phyloP scores from a whole-genome alignment of 2,329 filamentous ascomycete species.

The Trichophyton mentagrophytes region DNA sequence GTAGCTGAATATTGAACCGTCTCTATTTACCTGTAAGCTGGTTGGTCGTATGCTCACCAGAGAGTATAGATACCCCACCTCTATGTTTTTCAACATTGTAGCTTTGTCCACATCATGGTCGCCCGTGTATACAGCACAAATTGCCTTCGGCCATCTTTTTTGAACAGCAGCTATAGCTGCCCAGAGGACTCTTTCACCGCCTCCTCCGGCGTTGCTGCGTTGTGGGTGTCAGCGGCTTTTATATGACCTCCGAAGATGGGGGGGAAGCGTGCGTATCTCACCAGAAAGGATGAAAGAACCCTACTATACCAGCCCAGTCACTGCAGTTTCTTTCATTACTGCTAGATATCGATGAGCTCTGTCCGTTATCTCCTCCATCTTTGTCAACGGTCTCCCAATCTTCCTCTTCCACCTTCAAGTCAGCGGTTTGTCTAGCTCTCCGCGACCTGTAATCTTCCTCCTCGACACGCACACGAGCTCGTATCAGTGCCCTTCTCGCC shows the following conservation, averaged over 20 bases:
- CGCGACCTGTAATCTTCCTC: conserved; percentile 25
- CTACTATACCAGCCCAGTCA: conserved; percentile 73
- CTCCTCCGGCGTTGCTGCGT: conserved; percentile 82
- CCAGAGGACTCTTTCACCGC: conserved; percentile 92
- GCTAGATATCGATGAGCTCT: not conserved
- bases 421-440: conserved; percentile 8
- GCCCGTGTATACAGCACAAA: conserved; percentile 88
- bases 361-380: conserved; percentile 29
- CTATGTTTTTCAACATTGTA: conserved; percentile 62
- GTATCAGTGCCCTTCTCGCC: conserved; percentile 46
- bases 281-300: conserved; percentile 98
- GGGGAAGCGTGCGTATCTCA: conserved; percentile 30
- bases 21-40: conserved; percentile 37
- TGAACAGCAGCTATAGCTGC: conserved; percentile 87
- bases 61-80: conserved; percentile 45
- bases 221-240: not conserved
- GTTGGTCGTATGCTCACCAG: not conserved
- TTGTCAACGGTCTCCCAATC: conserved; percentile 59
- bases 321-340: conserved; percentile 15
- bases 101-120: conserved; percentile 79
- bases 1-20: conserved; percentile 84
- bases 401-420: conserved; percentile 39
- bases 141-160: conserved; percentile 71
- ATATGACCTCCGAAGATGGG: conserved; percentile 2
- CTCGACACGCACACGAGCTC: conserved; percentile 34